Evolutionary conservation across 202 grass and related monocot genomes (phyloP).

Genomic region (Dendrocalamus latiflorus): DNA sequence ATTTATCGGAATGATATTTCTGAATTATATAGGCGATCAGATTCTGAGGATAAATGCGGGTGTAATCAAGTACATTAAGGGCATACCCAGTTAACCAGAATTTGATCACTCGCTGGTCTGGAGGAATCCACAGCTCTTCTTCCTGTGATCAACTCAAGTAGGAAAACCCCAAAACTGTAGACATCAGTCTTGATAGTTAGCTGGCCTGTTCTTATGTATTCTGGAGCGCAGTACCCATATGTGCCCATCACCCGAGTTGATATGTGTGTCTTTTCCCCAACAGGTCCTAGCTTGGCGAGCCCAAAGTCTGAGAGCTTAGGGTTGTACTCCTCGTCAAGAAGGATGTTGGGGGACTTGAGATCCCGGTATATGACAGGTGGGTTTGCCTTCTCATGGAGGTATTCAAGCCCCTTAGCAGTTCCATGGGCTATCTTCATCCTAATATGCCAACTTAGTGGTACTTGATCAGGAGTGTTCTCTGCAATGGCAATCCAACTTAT

Average conservation of each 20-base stretch:
- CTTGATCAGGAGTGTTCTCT: slow-evolving; percentile 48
- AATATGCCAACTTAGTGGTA: slow-evolving; percentile 62
- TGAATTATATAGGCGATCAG: not conserved
- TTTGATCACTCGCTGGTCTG: slow-evolving; percentile 48
- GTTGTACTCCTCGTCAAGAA: slow-evolving; percentile 63
- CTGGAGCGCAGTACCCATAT: slow-evolving; percentile 80
- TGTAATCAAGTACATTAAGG: not conserved
- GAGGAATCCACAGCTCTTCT: slow-evolving; percentile 59
- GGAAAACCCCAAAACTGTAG: slow-evolving; percentile 81
- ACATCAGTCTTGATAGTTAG: slow-evolving; percentile 76
- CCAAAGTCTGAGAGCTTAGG: slow-evolving; percentile 91
- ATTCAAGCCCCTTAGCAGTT: slow-evolving; percentile 75
- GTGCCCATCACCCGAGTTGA: slow-evolving; percentile 77
- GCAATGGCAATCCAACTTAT: slow-evolving; percentile 19
- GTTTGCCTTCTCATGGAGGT: slow-evolving; percentile 71
- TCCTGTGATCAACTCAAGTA: slow-evolving; percentile 81
- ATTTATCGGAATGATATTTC: not conserved
- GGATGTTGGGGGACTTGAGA: slow-evolving; percentile 86
- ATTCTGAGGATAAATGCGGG: not conserved
- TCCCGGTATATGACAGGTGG: slow-evolving; percentile 75
- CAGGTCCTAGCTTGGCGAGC: slow-evolving; percentile 62
- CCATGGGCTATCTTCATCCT: slow-evolving; percentile 87
- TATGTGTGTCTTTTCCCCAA: slow-evolving; percentile 35
- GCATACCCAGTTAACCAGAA: slow-evolving; percentile 73
- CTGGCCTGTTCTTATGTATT: slow-evolving; percentile 58